Evolutionary conservation across 78 protist species (phyloP).

Genomic region (Monosiga brevicollis): DNA sequence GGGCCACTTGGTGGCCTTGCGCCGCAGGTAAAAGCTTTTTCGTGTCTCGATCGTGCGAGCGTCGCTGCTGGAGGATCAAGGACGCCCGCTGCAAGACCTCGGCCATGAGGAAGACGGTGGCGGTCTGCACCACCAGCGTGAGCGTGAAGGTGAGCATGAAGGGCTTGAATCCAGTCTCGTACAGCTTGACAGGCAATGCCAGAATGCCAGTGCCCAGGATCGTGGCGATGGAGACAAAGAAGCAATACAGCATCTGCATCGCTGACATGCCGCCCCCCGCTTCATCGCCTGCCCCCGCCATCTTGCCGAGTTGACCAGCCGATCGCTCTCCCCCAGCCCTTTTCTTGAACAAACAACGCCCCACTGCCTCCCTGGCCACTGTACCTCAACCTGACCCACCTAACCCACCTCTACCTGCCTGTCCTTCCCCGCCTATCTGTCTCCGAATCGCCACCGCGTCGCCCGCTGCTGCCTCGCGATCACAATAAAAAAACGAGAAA

Average conservation of each 20-base stretch:
- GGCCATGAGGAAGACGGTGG: neutral
- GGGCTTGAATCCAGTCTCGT: neutral
- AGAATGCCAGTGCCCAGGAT: neutral
- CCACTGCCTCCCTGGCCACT: too few species aligned
- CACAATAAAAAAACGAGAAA: too few species aligned
- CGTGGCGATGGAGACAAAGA: neutral
- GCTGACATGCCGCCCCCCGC: constrained; percentile 61
- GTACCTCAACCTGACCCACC: too few species aligned
- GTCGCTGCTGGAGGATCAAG: neutral
- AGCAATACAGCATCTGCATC: constrained; percentile 32
- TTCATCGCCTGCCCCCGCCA: neutral
- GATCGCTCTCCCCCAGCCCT: too few species aligned
- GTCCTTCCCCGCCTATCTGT: too few species aligned
- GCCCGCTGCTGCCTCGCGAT: too few species aligned
- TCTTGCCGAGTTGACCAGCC: too few species aligned
- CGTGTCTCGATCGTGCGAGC: neutral
- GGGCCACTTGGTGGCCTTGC: neutral
- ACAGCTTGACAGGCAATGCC: neutral
- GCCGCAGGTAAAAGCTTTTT: neutral
- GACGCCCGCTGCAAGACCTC: neutral
- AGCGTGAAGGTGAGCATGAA: neutral
- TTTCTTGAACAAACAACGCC: too few species aligned
- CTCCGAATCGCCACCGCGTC: too few species aligned
- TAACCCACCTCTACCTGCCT: too few species aligned
- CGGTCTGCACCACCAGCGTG: neutral